Evolutionary conservation across 352 stramenopile species (phyloP), one percentile per base, ranked within the genome.

Genomic region (Phytophthora quininea): DNA sequence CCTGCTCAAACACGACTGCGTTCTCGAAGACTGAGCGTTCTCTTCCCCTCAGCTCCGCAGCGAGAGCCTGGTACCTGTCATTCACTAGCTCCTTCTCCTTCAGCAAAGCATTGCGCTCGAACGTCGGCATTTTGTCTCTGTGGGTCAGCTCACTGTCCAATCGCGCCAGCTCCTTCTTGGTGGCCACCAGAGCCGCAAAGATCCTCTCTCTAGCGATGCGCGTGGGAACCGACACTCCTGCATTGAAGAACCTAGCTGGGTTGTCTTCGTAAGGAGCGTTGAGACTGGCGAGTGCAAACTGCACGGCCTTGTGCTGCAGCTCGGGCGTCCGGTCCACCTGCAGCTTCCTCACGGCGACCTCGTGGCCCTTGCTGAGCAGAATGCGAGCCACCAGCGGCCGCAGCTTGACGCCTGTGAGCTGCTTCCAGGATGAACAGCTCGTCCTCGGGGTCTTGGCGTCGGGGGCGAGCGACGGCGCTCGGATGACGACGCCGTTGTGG

Each of bases 1-100:
- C 67, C 5, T n/a, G 6, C 31, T 19, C 9, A 19, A 31, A 31
- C 32, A 88, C 75, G 27, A 86, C 73, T 30, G 88, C 82, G 64
- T 95, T 96, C 72, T 94, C 87, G 62, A 95, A 96, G 12, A 94
- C 70, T 2, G 86, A 94, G 10, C 86, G 83, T 61, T 91, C 86
- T 8, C 67, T 90, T 43, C 79, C 64, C 54, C 79, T 76, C 27
- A 96, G 74, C 51, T 90, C 63, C 2, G 67, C 68, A 6, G 86
- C 84, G 2, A 96, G 62, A 14, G 67, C 66, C 5, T 91, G 80
- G 57, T 94, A 92, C 55, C 76, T 62, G 43, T 73, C 72, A 54
- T 83, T 64, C 19, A 91, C 82, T 0, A 56, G 57, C 15, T 86
- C 69, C 37, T 76, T 71, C 50, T 89, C 86, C 3, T 74, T 66